Percentiles rank a stretch among this genome's conserved stretches.
Conservation (phyloP, 495 filamentous ascomycete species). For the Penicillium lividum region DNA sequence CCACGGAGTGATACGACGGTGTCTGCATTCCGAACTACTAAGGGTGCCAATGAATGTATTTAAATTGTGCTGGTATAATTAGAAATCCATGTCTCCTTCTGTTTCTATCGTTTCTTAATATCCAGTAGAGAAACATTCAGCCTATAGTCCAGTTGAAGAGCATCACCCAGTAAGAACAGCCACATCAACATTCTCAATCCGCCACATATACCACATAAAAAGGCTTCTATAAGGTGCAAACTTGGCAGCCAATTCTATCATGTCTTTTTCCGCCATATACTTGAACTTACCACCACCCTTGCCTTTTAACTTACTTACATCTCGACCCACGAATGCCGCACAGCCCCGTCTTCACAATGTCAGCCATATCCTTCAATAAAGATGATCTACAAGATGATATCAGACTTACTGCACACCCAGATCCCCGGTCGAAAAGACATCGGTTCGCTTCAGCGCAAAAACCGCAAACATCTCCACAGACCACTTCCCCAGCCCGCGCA, state of each 20-base stretch:
- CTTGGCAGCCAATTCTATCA: conserved; percentile 76
- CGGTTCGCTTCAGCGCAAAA: conserved; percentile 86
- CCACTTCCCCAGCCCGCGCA: conserved; percentile 86
- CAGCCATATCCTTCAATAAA: neutral
- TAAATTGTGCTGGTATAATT: neutral
- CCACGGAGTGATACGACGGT: neutral
- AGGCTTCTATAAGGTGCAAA: conserved; percentile 81
- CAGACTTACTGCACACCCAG: conserved; percentile 79
- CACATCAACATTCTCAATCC: conserved; percentile 73
- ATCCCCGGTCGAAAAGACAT: conserved; percentile 92
- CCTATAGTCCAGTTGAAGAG: neutral
- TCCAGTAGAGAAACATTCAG: neutral
- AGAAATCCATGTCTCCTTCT: neutral
- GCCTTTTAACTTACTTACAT: conserved; percentile 79
- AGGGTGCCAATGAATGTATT: neutral
- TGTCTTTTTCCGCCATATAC: conserved; percentile 92
- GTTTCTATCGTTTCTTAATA: neutral
- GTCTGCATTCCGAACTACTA: neutral
- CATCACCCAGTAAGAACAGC: conserved; percentile 55
- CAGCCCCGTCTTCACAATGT: conserved; percentile 65
- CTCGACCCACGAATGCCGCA: conserved; percentile 80
- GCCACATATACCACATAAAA: conserved; percentile 95
- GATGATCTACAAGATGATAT: neutral
- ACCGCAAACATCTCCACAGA: conserved; percentile 97
- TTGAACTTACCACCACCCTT: conserved; percentile 91